Evolutionary conservation across 768 basidiomycete genomes (phyloP).

Genomic region (Xanthoconium purpureum): DNA sequence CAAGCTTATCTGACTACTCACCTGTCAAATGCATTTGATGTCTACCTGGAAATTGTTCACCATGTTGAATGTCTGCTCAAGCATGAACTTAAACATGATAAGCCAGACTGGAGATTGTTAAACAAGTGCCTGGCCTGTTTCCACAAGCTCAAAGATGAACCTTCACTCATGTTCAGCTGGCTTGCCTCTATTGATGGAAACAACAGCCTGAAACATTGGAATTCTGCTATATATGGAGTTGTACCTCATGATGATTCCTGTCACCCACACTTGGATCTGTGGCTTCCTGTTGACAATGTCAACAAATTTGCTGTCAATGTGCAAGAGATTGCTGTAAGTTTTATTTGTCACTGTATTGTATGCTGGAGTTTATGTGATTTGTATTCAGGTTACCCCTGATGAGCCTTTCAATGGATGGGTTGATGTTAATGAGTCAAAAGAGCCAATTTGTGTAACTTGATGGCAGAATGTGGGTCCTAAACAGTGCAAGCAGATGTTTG

Average conservation of each 20-base stretch:
- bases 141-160: slow-evolving; percentile 7
- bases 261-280: no score
- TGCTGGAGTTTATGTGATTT: no score
- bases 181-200: slow-evolving; percentile 5
- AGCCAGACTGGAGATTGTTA: slow-evolving; percentile 1
- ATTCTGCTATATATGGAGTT: neutral
- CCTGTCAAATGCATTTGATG: neutral
- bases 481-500: neutral
- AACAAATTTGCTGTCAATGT: no score
- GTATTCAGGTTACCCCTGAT: no score
- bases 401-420: no score
- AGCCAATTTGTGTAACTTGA: neutral
- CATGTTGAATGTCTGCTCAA: neutral
- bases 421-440: no score
- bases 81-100: neutral
- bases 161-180: neutral
- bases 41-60: slow-evolving; percentile 11
- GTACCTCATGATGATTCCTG: neutral
- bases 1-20: neutral
- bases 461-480: neutral
- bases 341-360: no score
- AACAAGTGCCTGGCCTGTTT: neutral
- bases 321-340: no score
- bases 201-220: neutral
- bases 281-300: no score